Evolutionary conservation across 176 grass and related monocot genomes (phyloP), one percentile per base, ranked within the genome.

Genomic region (Puya raimondii): DNA sequence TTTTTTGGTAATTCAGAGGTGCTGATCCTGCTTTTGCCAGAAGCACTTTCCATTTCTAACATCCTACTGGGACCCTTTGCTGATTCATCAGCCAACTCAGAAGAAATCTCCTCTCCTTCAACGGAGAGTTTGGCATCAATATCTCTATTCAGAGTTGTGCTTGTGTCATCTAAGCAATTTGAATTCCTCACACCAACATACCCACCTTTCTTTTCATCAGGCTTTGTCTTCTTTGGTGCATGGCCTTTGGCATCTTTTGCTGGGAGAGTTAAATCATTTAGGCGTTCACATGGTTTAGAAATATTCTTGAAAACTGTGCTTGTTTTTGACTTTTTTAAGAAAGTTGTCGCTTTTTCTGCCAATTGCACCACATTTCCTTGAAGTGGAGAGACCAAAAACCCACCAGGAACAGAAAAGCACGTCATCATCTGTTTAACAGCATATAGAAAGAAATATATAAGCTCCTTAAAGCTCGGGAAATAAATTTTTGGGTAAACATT

Each of bases 401-500:
- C 84, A 81, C 77, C 80, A 59, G 88, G 87, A 80, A 90, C 58
- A 66, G 74, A 64, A 81, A 86, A 66, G 42, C 54, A 70, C 59
- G 84, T 81, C 84, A 91, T 91, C 29, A 79, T 80, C 88, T 91
- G 84, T 78, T 84, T 52, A 72, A 80, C 67, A 13, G 65, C 3
- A 15, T 9, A 33, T 58, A 29, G 4, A 72, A 80, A 52, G 72
- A 51, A 65, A 49, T 56, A 17, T 4, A 72, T 77, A 81, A 78
- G 61, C 17, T 77, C 56, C 51, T 68, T 61, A 53, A 71, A 74
- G 22, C 47, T 65, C 14, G 48, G 75, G 11, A 2, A 13, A 20
- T 50, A 16, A 79, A 67, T 11, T 10, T 12, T 71, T 75, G 49
- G 54, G 12, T 3, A 63, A 53, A 51, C 33, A 42, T 42, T 42